Evolutionary conservation across 169 alveolate species (phyloP).

Genomic region (Amoebophrya sp.): DNA sequence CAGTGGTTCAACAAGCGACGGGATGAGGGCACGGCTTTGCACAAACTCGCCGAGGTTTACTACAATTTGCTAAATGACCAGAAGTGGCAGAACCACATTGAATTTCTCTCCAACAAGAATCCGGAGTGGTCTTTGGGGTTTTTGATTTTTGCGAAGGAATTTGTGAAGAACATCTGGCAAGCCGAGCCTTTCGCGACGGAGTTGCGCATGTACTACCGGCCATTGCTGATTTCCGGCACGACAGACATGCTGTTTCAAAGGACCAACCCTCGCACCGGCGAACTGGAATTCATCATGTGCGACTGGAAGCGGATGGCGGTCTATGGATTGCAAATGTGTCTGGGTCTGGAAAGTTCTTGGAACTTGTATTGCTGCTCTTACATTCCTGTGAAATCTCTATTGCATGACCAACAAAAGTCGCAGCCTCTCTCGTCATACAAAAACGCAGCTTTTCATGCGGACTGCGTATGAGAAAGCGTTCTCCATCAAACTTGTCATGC

Average conservation of each 20-base stretch:
- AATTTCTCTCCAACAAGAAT: neutral
- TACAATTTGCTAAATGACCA: neutral
- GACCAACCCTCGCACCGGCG: neutral
- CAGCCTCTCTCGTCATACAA: too few relatives aligned
- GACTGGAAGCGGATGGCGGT: constrained; percentile 21
- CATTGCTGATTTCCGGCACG: neutral
- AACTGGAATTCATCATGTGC: neutral
- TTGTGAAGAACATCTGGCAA: neutral
- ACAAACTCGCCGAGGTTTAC: neutral
- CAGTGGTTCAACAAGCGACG: neutral
- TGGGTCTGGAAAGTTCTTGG: too few relatives aligned
- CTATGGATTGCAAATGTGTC: too few relatives aligned
- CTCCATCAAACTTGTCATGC: too few relatives aligned
- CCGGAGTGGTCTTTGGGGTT: neutral
- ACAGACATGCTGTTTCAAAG: neutral
- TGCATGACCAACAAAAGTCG: too few relatives aligned
- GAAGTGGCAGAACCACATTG: neutral
- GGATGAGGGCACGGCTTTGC: constrained; percentile 4
- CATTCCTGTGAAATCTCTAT: too few relatives aligned
- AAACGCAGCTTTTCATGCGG: too few relatives aligned
- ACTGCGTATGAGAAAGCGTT: too few relatives aligned
- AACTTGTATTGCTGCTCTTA: too few relatives aligned
- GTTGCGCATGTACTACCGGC: neutral
- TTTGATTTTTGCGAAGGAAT: neutral
- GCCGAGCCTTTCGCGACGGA: neutral